Conservation (phyloP, 257 asterid species). For the Ilex asprella region DNA sequence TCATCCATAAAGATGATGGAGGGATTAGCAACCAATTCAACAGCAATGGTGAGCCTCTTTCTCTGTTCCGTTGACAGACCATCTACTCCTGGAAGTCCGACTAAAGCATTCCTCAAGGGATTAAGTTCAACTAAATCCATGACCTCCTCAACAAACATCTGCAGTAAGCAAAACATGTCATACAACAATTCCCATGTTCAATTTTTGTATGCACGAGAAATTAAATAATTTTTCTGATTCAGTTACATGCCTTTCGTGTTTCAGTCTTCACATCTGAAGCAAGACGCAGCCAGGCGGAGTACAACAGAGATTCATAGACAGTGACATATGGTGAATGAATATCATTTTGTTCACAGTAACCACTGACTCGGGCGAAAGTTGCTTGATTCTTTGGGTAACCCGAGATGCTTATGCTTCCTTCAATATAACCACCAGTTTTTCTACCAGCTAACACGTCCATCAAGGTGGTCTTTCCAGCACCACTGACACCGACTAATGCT, state of each 20-base stretch:
- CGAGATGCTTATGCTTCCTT: conserved; percentile 67
- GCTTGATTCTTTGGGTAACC: conserved; percentile 74
- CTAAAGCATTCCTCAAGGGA: conserved; percentile 60
- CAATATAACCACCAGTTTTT: conserved; percentile 73
- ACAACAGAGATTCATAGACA: conserved; percentile 67
- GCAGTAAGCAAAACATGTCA: conserved; percentile 5
- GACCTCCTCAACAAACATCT: conserved; percentile 91
- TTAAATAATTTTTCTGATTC: background rate
- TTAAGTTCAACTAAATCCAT: conserved; percentile 80
- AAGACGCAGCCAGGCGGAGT: conserved; percentile 91
- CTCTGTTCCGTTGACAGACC: conserved; percentile 90
- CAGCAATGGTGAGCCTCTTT: conserved; percentile 80
- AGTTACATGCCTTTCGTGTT: conserved; percentile 55
- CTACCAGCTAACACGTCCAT: conserved; percentile 93
- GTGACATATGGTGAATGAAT: conserved; percentile 91
- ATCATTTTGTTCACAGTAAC: conserved; percentile 86
- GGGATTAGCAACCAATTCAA: conserved; percentile 80
- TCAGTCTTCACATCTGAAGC: conserved; percentile 63
- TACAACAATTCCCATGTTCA: background rate
- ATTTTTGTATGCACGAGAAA: background rate
- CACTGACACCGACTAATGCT: conserved; percentile 83
- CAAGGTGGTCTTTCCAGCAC: conserved; percentile 91
- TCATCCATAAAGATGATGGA: conserved; percentile 88
- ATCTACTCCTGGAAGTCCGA: conserved; percentile 78
- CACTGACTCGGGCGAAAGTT: conserved; percentile 84